Base-by-base conservation (phyloP, 2,329 filamentous ascomycete genomes). In the Verticillium isaacii region DNA sequence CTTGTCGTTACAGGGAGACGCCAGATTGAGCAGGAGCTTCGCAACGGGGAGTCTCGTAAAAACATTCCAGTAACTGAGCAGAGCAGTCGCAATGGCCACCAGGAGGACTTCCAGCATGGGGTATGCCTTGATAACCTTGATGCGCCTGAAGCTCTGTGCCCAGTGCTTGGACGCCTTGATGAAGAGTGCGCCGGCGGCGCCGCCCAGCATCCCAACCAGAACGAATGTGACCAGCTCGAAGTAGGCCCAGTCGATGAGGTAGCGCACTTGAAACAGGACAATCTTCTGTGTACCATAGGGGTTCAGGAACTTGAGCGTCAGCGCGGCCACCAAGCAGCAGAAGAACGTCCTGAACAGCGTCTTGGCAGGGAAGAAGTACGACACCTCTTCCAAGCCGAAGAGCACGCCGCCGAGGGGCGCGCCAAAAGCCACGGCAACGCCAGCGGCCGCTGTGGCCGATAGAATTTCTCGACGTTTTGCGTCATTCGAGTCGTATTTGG, bases 271-370 rank as follows among this genome's bases (percentile, higher is more conserved):
- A 73, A 99, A 99, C 70, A 98, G 84, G 68, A 99, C 95, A 65
- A 99, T 96, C 77, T 99, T 98, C 72, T 91, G 88, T 0, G 93
- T 98, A 34, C 94, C 94, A 69, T 98, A 99, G 0, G 95, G 95
- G 69, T 99, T 96, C 41, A 98, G 80, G 67, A 97, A 97, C 71
- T 97, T 97, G 68, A 99, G 81, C 1, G 93, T 94, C 37, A 99
- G 77, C 0, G 95, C 93, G 1, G 95, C 93, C 36, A 90, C 89
- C 68, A 98, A 98, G 75, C 94, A 98, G 79, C 94, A 98, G 77
- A 98, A 98, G 75, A 99, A 99, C 0, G 95, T 98, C 60, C 95
- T 84, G 79, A 99, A 99, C 9, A 99, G 84, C 0, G 94, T 98
- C 78, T 99, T 98, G 6, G 94, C 92, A 0, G 95, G 94, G 73